phyloP scores from a whole-genome alignment of 2,329 filamentous ascomycete species.

The Colletotrichum eleusines region DNA sequence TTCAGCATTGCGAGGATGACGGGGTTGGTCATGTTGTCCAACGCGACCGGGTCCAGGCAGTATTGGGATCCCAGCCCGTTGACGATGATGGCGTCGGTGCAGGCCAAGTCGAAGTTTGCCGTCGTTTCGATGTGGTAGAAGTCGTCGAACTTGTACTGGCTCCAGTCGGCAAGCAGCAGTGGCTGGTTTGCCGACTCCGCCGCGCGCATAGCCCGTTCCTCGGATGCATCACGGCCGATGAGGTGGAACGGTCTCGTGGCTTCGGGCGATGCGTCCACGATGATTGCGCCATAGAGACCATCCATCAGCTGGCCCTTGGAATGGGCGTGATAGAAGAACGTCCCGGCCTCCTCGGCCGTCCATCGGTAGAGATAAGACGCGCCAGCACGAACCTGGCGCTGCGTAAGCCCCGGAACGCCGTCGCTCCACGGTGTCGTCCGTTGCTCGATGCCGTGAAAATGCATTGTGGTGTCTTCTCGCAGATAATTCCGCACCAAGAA shows the following conservation, averaged over 20 bases:
- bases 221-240: not conserved
- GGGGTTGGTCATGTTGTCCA: slow-evolving; percentile 17
- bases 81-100: slow-evolving; percentile 22
- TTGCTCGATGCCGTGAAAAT: slow-evolving; percentile 45
- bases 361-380: slow-evolving; percentile 52
- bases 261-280: not conserved
- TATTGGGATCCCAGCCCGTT: not conserved
- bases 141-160: slow-evolving; percentile 38
- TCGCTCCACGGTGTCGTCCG: slow-evolving; percentile 57
- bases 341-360: slow-evolving; percentile 35
- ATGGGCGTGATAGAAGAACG: slow-evolving; percentile 36
- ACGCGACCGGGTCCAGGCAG: not conserved
- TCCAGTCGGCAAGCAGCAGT: slow-evolving; percentile 41
- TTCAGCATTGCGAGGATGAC: slow-evolving; percentile 19
- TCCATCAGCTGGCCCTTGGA: slow-evolving; percentile 32
- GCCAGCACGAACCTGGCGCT: slow-evolving; percentile 53
- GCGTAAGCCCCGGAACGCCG: slow-evolving; percentile 58
- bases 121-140: not conserved
- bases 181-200: slow-evolving; percentile 27
- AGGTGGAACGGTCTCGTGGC: not conserved
- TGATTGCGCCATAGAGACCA: slow-evolving; percentile 36
- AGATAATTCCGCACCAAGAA: slow-evolving; percentile 47
- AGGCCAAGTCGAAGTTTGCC: slow-evolving; percentile 19
- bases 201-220: not conserved
- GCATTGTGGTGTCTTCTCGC: slow-evolving; percentile 48